Conservation (phyloP, 2,329 filamentous ascomycete species). For the Cryphonectria naterciae region DNA sequence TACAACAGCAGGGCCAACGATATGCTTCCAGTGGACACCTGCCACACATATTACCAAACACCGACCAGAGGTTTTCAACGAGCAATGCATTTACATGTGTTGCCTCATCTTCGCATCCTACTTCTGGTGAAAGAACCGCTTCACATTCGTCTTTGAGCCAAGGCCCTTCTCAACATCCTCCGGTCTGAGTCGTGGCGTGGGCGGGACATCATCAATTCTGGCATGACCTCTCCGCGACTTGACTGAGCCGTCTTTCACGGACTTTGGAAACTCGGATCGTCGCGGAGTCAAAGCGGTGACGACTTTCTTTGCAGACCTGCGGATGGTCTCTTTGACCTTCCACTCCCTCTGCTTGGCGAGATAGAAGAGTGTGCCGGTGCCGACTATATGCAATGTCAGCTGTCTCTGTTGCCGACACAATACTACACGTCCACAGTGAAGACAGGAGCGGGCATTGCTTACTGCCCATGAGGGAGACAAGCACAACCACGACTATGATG, state of each 20-base stretch:
- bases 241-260: constrained; percentile 51
- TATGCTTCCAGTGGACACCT: background rate
- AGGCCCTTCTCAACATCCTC: constrained; percentile 65
- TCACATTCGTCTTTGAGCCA: constrained; percentile 41
- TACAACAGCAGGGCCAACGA: constrained; percentile 8
- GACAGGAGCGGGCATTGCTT: constrained; percentile 38
- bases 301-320: constrained; percentile 67
- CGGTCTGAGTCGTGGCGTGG: constrained; percentile 58
- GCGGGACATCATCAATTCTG: constrained; percentile 60
- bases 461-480: constrained; percentile 73
- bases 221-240: constrained; percentile 44
- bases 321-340: constrained; percentile 74
- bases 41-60: background rate
- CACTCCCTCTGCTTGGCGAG: constrained; percentile 84
- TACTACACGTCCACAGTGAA: background rate
- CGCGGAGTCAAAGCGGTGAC: constrained; percentile 66
- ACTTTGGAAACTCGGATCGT: constrained; percentile 62
- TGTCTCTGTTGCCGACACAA: background rate
- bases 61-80: background rate
- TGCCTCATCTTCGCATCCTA: constrained; percentile 25
- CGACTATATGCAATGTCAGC: constrained; percentile 49
- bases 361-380: constrained; percentile 71
- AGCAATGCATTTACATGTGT: background rate
- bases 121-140: constrained; percentile 43
- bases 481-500: constrained; percentile 72